These are phyloP conservation scores for Trichoderma breve DNA, from an alignment of 2,329 filamentous ascomycete species.

Conservation along the genomic window DNA sequence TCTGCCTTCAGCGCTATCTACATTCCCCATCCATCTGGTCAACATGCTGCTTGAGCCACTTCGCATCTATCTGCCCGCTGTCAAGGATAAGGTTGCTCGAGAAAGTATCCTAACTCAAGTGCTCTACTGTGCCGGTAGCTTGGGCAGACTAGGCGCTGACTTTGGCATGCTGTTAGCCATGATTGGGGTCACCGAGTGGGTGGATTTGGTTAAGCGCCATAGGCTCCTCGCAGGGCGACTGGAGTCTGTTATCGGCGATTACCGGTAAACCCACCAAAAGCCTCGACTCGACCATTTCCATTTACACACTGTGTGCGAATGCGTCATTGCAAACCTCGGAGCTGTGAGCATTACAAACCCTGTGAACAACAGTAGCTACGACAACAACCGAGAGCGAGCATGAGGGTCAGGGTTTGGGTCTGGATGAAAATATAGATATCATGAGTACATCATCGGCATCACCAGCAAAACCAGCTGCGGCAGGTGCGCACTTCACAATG, in stretches of 20 bases:
- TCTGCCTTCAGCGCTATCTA: constrained; percentile 73
- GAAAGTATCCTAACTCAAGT: constrained; percentile 92
- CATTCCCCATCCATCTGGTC: constrained; percentile 81
- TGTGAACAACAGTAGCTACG: not conserved
- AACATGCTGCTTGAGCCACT: constrained; percentile 77
- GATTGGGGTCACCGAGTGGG: constrained; percentile 68
- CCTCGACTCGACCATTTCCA: not conserved
- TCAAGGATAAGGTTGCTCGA: constrained; percentile 73
- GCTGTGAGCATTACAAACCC: not conserved
- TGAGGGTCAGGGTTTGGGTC: not conserved
- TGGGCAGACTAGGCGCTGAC: constrained; percentile 86
- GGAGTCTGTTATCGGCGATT: constrained; percentile 64
- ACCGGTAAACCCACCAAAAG: constrained; percentile 29
- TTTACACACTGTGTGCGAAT: constrained; percentile 2
- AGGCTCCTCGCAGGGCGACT: constrained; percentile 76
- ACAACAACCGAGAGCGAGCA: not conserved
- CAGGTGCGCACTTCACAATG: constrained; percentile 15
- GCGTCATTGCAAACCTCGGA: constrained; percentile 8
- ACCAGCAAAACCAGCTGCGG: not conserved
- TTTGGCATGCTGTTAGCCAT: constrained; percentile 82
- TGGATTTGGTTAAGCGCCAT: constrained; percentile 84
- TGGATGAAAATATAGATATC: not conserved
- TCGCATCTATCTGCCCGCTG: constrained; percentile 72
- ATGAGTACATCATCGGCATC: constrained; percentile 7
- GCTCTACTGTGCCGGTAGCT: constrained; percentile 85